phyloP scores from a whole-genome alignment of 2,329 filamentous ascomycete genomes.

The Verticillium isaacii region DNA sequence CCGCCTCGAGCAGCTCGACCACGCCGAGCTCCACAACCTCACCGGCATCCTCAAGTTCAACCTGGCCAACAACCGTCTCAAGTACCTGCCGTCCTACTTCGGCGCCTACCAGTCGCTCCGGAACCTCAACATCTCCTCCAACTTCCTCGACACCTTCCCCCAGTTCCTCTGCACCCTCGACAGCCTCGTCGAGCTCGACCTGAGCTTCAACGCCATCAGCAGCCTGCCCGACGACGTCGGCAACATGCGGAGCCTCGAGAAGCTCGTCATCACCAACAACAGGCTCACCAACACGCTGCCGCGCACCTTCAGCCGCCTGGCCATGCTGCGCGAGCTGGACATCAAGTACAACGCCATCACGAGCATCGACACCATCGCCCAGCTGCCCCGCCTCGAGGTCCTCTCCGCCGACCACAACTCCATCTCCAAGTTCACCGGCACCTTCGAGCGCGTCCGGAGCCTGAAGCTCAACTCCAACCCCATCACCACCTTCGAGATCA shows the following conservation, averaged over 20 bases:
- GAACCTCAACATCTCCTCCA: slow-evolving; percentile 88
- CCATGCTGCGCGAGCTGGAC: slow-evolving; percentile 83
- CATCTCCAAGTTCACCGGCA: slow-evolving; percentile 83
- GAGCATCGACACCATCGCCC: slow-evolving; percentile 81
- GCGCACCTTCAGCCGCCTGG: slow-evolving; percentile 64
- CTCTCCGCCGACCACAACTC: slow-evolving; percentile 88
- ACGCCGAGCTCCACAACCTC: slow-evolving; percentile 74
- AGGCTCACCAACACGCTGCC: slow-evolving; percentile 73
- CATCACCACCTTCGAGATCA: slow-evolving; percentile 87
- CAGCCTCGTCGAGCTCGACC: slow-evolving; percentile 84
- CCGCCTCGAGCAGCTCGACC: slow-evolving; percentile 77
- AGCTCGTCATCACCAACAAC: slow-evolving; percentile 95
- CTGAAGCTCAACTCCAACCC: slow-evolving; percentile 93
- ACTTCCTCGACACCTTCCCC: slow-evolving; percentile 81
- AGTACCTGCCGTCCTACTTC: slow-evolving; percentile 75
- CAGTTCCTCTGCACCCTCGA: slow-evolving; percentile 77
- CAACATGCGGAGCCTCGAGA: slow-evolving; percentile 72
- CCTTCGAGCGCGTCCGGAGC: slow-evolving; percentile 78
- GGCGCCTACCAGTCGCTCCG: slow-evolving; percentile 73
- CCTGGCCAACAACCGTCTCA: slow-evolving; percentile 87
- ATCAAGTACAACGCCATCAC: slow-evolving; percentile 89
- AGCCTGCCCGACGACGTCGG: slow-evolving; percentile 74
- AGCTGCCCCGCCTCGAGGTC: slow-evolving; percentile 81
- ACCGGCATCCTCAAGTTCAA: slow-evolving; percentile 81
- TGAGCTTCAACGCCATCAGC: slow-evolving; percentile 92